phyloP scores from a whole-genome alignment of 2,329 filamentous ascomycete genomes.

The Paramyrothecium sp. region DNA sequence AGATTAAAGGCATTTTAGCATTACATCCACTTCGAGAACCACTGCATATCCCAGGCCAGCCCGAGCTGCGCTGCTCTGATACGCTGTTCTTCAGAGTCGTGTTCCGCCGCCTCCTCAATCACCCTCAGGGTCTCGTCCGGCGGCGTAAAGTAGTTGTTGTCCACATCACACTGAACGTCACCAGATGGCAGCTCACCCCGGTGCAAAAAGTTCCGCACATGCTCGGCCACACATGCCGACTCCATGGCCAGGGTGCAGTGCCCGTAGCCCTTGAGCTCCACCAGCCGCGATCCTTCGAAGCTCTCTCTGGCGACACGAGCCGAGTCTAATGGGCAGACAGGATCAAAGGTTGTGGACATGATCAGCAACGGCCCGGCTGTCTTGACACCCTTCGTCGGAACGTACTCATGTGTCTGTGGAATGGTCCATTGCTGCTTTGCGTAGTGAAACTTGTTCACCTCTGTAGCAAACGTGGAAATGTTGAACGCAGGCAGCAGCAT shows the following conservation, averaged over 20 bases:
- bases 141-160: background rate
- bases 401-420: slow-evolving; percentile 20
- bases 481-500: slow-evolving; percentile 26
- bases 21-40: background rate
- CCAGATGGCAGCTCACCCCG: slow-evolving; percentile 34
- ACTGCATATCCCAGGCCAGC: background rate
- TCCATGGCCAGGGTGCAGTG: slow-evolving; percentile 37
- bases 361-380: slow-evolving; percentile 28
- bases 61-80: background rate
- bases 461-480: slow-evolving; percentile 22
- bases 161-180: background rate
- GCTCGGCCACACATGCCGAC: slow-evolving; percentile 32
- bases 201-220: slow-evolving; percentile 33
- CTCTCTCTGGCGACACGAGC: slow-evolving; percentile 30
- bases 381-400: slow-evolving; percentile 22
- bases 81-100: background rate
- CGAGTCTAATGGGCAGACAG: slow-evolving; percentile 48
- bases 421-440: slow-evolving; percentile 22
- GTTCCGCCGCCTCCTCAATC: background rate
- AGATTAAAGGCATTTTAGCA: background rate
- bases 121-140: background rate
- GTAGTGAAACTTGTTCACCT: background rate
- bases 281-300: slow-evolving; percentile 34
- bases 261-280: slow-evolving; percentile 41
- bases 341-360: slow-evolving; percentile 33